These are phyloP conservation scores for Ambrosia artemisiifolia DNA, from an alignment of 129 eudicot species.

Conservation along the genomic window DNA sequence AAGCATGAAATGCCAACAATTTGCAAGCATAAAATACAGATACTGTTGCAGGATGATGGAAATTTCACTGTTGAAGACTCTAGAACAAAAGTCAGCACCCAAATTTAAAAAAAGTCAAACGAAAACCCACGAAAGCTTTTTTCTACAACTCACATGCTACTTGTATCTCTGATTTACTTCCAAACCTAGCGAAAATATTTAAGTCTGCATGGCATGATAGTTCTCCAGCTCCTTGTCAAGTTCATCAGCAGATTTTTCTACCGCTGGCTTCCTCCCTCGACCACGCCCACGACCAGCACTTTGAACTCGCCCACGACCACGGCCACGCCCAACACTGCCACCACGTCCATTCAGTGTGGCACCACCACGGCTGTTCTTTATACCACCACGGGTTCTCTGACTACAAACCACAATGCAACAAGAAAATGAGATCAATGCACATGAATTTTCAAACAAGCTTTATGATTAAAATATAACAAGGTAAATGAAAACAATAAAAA, in stretches of 20 bases:
- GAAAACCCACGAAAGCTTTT: conserved; percentile 11
- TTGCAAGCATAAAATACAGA: conserved; percentile 16
- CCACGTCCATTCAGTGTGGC: conserved; percentile 33
- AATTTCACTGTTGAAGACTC: not conserved
- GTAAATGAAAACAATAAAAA: not conserved
- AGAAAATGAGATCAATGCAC: not conserved
- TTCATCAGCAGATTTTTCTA: conserved; percentile 72
- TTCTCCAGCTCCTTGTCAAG: conserved; percentile 91
- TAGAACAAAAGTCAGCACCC: conserved; percentile 4
- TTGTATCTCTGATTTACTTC: not conserved
- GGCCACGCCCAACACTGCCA: conserved; percentile 32
- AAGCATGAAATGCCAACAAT: not conserved
- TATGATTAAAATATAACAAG: no score
- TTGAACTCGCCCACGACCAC: conserved; percentile 46
- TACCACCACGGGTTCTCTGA: conserved; percentile 52
- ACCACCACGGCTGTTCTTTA: conserved; percentile 34
- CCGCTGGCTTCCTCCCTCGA: conserved; percentile 45
- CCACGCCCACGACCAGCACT: conserved; percentile 48
- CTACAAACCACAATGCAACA: conserved; percentile 30
- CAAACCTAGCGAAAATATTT: not conserved
- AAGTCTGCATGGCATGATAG: conserved; percentile 80
- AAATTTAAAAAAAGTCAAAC: not conserved
- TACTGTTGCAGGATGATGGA: not conserved
- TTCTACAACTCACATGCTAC: conserved; percentile 37
- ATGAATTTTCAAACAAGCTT: not conserved